A percentile compares a stretch with the other conserved stretches of the same genome.
Conservation (phyloP, 2,329 filamentous ascomycete species). For the Neofusicoccum umdonicola region DNA sequence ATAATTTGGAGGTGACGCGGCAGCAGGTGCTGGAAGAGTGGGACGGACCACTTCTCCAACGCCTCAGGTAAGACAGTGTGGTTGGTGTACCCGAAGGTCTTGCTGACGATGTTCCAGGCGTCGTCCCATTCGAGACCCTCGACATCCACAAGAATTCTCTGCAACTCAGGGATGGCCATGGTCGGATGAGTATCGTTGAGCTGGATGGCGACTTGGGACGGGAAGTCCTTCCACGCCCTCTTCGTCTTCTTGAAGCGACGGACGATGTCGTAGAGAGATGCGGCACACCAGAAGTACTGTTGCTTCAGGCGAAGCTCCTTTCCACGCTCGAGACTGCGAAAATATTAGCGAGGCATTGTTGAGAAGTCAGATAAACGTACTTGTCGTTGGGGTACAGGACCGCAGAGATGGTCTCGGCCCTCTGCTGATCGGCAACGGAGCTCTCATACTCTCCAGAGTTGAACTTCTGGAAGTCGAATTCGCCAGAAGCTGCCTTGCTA, state of each 20-base stretch:
- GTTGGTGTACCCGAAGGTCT: conserved; percentile 92
- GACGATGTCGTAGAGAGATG: conserved; percentile 93
- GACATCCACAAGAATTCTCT: conserved; percentile 84
- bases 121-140: conserved; percentile 93
- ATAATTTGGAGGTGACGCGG: conserved; percentile 96
- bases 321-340: conserved; percentile 69
- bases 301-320: conserved; percentile 98
- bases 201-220: conserved; percentile 94
- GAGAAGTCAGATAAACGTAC: conserved; percentile 22
- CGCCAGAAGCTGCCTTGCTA: conserved; percentile 92
- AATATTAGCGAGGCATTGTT: not conserved
- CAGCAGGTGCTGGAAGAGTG: conserved; percentile 85
- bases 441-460: conserved; percentile 97
- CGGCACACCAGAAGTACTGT: conserved; percentile 99
- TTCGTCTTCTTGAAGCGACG: conserved; percentile 97
- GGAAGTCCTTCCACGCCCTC: conserved; percentile 85
- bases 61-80: conserved; percentile 97
- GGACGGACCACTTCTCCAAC: conserved; percentile 97
- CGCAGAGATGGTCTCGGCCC: conserved; percentile 97
- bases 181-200: conserved; percentile 98
- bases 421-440: conserved; percentile 96
- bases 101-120: conserved; percentile 71
- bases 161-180: conserved; percentile 90
- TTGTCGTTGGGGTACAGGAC: conserved; percentile 98
- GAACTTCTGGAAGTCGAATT: conserved; percentile 99